Evolutionary conservation across 2,329 filamentous ascomycete genomes (phyloP).

Genomic region (Westerdykella aurantiaca): DNA sequence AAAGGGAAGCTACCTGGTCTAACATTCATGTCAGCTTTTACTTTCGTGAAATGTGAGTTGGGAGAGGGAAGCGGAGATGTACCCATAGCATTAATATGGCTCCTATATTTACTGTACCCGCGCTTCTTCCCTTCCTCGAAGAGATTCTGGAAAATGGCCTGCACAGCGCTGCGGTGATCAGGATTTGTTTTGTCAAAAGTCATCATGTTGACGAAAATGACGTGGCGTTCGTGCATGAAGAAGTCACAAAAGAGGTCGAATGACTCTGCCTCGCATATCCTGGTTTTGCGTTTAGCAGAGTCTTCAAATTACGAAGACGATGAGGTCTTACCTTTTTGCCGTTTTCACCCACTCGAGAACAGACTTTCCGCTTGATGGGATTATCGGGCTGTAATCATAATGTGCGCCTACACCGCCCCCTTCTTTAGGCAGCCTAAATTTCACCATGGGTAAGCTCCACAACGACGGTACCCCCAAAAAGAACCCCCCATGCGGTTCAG

Average conservation of each 20-base stretch:
- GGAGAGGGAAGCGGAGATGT: conserved; percentile 1
- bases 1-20: conserved; percentile 28
- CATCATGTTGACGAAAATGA: conserved; percentile 47
- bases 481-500: conserved; percentile 26
- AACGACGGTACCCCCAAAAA: conserved; percentile 28
- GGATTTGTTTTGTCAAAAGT: conserved; percentile 43
- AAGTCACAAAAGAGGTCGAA: conserved; percentile 46
- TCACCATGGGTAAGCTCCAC: conserved; percentile 30
- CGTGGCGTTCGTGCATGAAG: conserved; percentile 46
- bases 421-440: conserved; percentile 24
- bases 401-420: conserved; percentile 28
- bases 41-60: background rate
- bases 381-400: conserved; percentile 30
- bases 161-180: conserved; percentile 34
- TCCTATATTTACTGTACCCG: conserved; percentile 28
- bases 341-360: conserved; percentile 41
- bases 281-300: background rate
- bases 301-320: too few species aligned
- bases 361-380: conserved; percentile 32
- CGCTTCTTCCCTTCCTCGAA: conserved; percentile 25
- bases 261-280: conserved; percentile 39
- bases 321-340: conserved; percentile 26
- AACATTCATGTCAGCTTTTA: background rate
- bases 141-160: conserved; percentile 22
- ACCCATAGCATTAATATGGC: conserved; percentile 31